A percentile compares a stretch with the other conserved stretches of the same genome.
Conservation (phyloP, 306 rosid genomes). For the Vigna radiata region DNA sequence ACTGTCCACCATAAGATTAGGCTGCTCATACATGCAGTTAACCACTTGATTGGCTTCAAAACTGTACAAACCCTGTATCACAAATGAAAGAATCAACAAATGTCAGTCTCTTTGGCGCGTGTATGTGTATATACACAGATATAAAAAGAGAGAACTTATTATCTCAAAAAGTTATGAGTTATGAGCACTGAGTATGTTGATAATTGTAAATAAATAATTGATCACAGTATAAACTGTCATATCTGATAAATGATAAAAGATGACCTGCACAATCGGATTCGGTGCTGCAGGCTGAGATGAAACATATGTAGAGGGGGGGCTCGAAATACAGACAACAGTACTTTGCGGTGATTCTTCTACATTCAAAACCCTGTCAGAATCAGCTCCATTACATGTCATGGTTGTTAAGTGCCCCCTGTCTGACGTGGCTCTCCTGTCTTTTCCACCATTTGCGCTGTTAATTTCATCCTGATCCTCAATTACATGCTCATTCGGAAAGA, state of each 20-base stretch:
- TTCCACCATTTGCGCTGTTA: conserved; percentile 40
- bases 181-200: not conserved
- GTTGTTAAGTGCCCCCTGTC: conserved; percentile 38
- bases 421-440: conserved; percentile 41
- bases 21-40: conserved; percentile 58
- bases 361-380: conserved; percentile 46
- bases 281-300: conserved; percentile 51
- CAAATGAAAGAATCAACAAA: conserved; percentile 39
- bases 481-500: conserved; percentile 54
- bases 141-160: not conserved
- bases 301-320: conserved; percentile 54
- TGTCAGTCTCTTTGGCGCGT: not conserved
- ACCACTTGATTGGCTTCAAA: conserved; percentile 61
- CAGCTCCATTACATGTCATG: conserved; percentile 39
- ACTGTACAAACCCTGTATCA: conserved; percentile 57
- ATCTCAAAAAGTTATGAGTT: not conserved
- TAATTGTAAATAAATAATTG: conserved; percentile 16
- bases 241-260: conserved; percentile 27
- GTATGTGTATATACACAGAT: not conserved
- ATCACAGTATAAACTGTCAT: conserved; percentile 24
- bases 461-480: conserved; percentile 54
- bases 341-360: conserved; percentile 48
- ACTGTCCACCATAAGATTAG: conserved; percentile 52
- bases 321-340: conserved; percentile 51
- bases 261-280: conserved; percentile 61